Percentiles rank a stretch among this genome's conserved stretches.
phyloP scores from a whole-genome alignment of 140 eudicot species.

The Eryngium alpinum region DNA sequence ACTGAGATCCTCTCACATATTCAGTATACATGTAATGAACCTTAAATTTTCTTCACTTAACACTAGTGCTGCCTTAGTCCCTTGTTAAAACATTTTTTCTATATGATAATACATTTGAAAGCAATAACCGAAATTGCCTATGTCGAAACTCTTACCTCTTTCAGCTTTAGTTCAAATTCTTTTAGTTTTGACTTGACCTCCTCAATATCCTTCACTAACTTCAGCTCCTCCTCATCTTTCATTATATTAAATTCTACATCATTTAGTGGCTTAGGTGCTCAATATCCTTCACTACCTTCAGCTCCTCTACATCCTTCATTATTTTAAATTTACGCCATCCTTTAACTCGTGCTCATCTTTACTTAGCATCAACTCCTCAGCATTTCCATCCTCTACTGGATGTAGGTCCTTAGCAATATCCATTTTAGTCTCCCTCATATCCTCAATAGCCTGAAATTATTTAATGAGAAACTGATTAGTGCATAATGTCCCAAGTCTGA shows the following conservation, averaged over 20 bases:
- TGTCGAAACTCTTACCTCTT: slow-evolving; percentile 38
- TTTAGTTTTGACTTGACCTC: slow-evolving; percentile 51
- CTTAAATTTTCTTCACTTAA: too few relatives aligned
- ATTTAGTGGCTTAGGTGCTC: slow-evolving; percentile 19
- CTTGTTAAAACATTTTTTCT: neutral
- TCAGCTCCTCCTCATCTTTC: slow-evolving; percentile 36
- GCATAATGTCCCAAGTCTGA: neutral
- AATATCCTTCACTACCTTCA: slow-evolving; percentile 13
- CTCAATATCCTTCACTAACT: slow-evolving; percentile 42
- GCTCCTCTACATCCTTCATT: slow-evolving; percentile 3
- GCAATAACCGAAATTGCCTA: neutral
- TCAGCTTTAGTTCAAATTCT: slow-evolving; percentile 53
- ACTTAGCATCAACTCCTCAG: slow-evolving; percentile 3
- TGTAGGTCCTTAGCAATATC: slow-evolving; percentile 2
- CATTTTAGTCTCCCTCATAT: slow-evolving; percentile 10
- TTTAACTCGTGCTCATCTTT: slow-evolving; percentile 7
- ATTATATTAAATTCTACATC: slow-evolving; percentile 20
- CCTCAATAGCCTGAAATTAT: slow-evolving; percentile 31
- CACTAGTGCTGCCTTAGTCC: neutral
- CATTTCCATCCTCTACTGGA: neutral
- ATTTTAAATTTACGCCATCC: neutral
- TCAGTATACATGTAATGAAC: too few relatives aligned
- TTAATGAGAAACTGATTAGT: neutral
- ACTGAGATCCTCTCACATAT: neutral
- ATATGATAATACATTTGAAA: neutral